Percentiles rank a stretch among this genome's conserved stretches.
Evolutionary conservation across 345 rosid genomes (phyloP).

Genomic region (Rhodomyrtus tomentosa): DNA sequence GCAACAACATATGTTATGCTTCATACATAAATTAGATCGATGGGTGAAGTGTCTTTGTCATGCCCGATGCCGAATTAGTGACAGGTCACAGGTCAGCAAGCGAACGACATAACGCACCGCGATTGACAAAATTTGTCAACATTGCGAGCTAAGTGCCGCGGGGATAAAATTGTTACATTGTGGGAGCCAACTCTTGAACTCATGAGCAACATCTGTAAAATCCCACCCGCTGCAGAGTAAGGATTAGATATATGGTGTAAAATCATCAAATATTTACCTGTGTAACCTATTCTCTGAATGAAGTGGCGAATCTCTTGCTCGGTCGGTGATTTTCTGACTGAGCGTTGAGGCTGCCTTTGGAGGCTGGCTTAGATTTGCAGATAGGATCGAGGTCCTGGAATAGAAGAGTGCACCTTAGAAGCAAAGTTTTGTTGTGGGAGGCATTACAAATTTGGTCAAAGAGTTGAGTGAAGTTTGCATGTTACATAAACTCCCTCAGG

Average conservation of each 20-base stretch:
- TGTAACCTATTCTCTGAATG: background rate
- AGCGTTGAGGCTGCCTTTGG: background rate
- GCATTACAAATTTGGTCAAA: background rate
- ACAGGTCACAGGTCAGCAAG: no score
- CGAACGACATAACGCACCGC: background rate
- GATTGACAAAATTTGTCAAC: background rate
- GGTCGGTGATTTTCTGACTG: background rate
- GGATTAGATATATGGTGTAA: background rate
- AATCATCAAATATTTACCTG: background rate
- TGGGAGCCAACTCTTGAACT: background rate
- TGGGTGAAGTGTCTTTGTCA: background rate
- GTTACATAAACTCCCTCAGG: background rate
- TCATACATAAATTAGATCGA: background rate
- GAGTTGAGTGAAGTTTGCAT: background rate
- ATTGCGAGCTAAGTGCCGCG: background rate
- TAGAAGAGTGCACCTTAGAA: no score
- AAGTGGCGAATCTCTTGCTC: background rate
- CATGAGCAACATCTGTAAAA: background rate
- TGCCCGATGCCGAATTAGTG: background rate
- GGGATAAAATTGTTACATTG: background rate
- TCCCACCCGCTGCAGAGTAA: fast-evolving
- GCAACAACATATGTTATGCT: background rate
- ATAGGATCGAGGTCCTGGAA: background rate
- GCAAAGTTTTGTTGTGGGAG: background rate
- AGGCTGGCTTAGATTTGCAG: background rate